These are phyloP conservation scores for Sclerotinia spermophila DNA, from an alignment of 2,329 filamentous ascomycete genomes.

Conservation along the genomic window DNA sequence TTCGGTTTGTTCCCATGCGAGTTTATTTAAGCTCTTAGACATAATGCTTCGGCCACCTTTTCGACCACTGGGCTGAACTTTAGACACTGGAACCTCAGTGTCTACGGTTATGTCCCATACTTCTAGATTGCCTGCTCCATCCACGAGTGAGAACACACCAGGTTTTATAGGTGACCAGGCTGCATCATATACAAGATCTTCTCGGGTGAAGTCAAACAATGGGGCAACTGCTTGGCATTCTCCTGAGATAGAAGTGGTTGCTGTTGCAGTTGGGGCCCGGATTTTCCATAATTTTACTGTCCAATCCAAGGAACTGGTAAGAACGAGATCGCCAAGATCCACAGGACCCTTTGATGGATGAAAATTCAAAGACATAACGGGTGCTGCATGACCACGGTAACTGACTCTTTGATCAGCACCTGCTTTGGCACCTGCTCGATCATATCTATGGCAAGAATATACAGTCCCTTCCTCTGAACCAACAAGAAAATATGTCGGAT, in stretches of 20 bases:
- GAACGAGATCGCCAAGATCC: conserved; percentile 88
- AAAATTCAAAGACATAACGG: conserved; percentile 94
- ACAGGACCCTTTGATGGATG: conserved; percentile 89
- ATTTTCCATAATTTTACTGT: conserved; percentile 97
- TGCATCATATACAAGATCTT: conserved; percentile 95
- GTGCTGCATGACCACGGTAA: conserved; percentile 87
- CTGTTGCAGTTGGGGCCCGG: conserved; percentile 71
- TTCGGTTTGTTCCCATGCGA: conserved; percentile 89
- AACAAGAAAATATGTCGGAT: conserved; percentile 96
- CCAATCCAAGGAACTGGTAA: conserved; percentile 94
- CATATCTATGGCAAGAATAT: conserved; percentile 94
- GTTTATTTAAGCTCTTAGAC: conserved; percentile 85
- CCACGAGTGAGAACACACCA: conserved; percentile 90
- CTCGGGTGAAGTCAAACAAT: conserved; percentile 83
- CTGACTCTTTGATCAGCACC: conserved; percentile 85
- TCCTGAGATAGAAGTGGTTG: conserved; percentile 49
- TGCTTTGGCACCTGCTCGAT: conserved; percentile 93
- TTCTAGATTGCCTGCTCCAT: conserved; percentile 87
- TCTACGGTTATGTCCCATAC: conserved; percentile 93
- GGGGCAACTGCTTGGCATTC: conserved; percentile 59
- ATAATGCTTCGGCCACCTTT: conserved; percentile 65
- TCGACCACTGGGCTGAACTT: conserved; percentile 66
- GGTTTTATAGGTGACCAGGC: conserved; percentile 94
- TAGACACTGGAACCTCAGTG: conserved; percentile 85
- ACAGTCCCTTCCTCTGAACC: conserved; percentile 96